These are phyloP conservation scores for Hyaloscypha finlandica DNA, from an alignment of 495 filamentous ascomycete species.

Conservation along the genomic window DNA sequence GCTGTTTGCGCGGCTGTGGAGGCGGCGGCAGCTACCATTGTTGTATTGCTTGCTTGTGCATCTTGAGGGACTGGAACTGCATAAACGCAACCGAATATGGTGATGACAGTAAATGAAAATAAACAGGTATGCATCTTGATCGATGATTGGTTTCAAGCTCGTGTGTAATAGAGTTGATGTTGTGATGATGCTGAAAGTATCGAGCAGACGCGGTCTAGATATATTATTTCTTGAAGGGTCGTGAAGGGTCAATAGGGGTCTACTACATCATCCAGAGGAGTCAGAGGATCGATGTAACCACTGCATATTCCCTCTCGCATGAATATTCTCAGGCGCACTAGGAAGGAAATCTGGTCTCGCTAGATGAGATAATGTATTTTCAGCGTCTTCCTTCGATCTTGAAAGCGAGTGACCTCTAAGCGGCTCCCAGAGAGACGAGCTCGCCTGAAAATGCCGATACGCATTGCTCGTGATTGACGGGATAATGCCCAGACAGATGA, in stretches of 20 bases:
- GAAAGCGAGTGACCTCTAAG: not conserved
- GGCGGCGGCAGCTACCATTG: not conserved
- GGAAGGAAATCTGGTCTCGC: not conserved
- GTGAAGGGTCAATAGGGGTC: not conserved
- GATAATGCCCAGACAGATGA: not conserved
- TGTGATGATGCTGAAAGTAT: not conserved
- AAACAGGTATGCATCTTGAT: not conserved
- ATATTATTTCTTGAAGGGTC: not conserved
- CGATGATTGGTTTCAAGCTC: not conserved
- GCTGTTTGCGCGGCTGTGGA: not conserved
- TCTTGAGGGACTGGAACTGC: not conserved
- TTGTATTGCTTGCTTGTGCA: not conserved
- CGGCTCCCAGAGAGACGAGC: not conserved
- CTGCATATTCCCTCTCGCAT: not conserved
- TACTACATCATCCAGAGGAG: not conserved
- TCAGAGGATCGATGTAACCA: not conserved
- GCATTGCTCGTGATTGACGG: not conserved
- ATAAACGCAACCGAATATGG: not conserved
- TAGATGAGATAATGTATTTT: not conserved
- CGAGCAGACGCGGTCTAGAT: not conserved
- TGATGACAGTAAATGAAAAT: not conserved
- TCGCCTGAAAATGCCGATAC: not conserved
- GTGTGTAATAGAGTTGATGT: not conserved
- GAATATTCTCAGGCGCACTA: not conserved
- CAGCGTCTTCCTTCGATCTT: not conserved